Evolutionary conservation across 1,139 yeast species (phyloP).

Genomic region (Geotrichum fermentans): DNA sequence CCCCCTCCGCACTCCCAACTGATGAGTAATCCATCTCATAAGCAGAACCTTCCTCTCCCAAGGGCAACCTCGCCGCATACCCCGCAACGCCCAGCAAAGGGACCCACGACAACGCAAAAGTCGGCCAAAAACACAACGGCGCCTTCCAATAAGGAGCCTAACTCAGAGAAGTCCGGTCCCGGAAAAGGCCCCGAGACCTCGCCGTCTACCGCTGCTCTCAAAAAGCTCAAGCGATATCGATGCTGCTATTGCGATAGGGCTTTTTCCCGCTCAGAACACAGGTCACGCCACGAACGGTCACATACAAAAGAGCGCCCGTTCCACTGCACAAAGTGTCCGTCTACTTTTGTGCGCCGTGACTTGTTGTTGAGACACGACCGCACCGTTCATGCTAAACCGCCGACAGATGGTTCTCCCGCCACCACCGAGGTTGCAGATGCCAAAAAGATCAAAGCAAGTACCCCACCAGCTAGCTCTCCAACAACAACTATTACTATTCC

Average conservation of each 20-base stretch:
- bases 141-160: no score
- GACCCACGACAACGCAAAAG: not conserved
- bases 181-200: not conserved
- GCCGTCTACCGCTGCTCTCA: not conserved
- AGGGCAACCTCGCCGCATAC: not conserved
- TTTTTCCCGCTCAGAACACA: slow-evolving; percentile 75
- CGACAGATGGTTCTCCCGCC: no score
- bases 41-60: not conserved
- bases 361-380: slow-evolving; percentile 69
- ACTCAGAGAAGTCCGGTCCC: not conserved
- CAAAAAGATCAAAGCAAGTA: no score
- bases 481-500: no score
- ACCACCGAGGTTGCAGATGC: no score
- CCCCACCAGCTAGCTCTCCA: no score
- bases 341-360: slow-evolving; percentile 73
- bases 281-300: slow-evolving; percentile 74
- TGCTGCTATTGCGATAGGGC: slow-evolving; percentile 79
- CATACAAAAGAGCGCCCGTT: slow-evolving; percentile 82
- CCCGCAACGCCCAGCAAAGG: not conserved
- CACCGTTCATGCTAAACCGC: slow-evolving; percentile 53
- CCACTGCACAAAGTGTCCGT: slow-evolving; percentile 64
- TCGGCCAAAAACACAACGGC: not conserved
- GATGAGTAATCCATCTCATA: not conserved
- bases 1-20: not conserved
- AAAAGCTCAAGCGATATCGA: slow-evolving; percentile 43